These are phyloP conservation scores for Cyclotella sp. DNA, from an alignment of 108 stramenopile species.

Conservation along the genomic window DNA sequence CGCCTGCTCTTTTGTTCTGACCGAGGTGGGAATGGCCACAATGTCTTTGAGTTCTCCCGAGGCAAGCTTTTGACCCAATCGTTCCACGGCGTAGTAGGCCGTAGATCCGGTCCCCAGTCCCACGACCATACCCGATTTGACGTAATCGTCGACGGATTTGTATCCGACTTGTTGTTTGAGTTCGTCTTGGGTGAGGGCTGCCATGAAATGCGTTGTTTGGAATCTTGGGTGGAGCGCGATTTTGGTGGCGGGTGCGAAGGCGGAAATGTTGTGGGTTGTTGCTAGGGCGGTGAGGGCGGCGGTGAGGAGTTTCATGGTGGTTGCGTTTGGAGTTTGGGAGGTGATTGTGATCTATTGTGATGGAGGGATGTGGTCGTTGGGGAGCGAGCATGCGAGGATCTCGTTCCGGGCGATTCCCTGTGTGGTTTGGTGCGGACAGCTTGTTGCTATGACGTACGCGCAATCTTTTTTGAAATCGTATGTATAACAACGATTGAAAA, in stretches of 20 bases:
- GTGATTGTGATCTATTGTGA: neutral
- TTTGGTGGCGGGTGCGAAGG: slow-evolving; percentile 15
- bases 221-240: neutral
- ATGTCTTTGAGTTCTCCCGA: slow-evolving; percentile 94
- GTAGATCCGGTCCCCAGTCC: slow-evolving; percentile 99
- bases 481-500: too few relatives aligned
- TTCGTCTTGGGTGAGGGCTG: slow-evolving; percentile 82
- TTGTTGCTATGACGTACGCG: too few relatives aligned
- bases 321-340: neutral
- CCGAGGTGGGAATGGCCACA: slow-evolving; percentile 96
- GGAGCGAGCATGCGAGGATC: too few relatives aligned
- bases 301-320: slow-evolving; percentile 34
- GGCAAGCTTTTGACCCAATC: slow-evolving; percentile 92
- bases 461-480: too few relatives aligned
- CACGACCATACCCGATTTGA: slow-evolving; percentile 96
- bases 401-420: too few relatives aligned
- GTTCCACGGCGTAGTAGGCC: slow-evolving; percentile 97
- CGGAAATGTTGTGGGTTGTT: slow-evolving; percentile 13
- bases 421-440: too few relatives aligned
- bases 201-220: slow-evolving; percentile 13
- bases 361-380: too few relatives aligned
- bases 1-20: slow-evolving; percentile 97
- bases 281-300: slow-evolving; percentile 28
- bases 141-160: slow-evolving; percentile 93
- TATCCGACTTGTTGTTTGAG: slow-evolving; percentile 92